Evolutionary conservation across 306 rosid genomes (phyloP).

Genomic region (Astragalus membranaceus): DNA sequence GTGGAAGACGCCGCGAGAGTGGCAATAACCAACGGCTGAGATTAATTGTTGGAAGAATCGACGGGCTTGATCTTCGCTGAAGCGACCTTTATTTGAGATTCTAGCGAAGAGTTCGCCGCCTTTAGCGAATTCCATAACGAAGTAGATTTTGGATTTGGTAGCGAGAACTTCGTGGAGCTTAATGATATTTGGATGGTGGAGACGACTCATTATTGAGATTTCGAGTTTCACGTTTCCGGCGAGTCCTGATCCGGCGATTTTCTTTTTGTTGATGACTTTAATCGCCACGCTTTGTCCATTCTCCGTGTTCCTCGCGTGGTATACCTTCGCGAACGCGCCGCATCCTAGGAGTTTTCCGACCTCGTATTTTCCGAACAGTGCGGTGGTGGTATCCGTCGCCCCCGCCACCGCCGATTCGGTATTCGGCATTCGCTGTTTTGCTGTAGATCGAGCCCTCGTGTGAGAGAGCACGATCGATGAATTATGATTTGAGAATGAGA

Average conservation of each 20-base stretch:
- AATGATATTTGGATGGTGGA: constrained; percentile 56
- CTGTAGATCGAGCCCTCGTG: neutral
- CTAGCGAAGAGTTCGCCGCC: constrained; percentile 63
- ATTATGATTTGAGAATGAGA: no score
- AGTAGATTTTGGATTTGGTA: constrained; percentile 59
- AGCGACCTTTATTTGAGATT: constrained; percentile 42
- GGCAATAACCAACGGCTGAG: constrained; percentile 73
- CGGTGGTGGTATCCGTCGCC: neutral
- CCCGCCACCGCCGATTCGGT: neutral
- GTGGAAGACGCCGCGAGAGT: constrained; percentile 58
- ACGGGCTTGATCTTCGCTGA: constrained; percentile 46
- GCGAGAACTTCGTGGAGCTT: constrained; percentile 64
- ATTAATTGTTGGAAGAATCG: constrained; percentile 50
- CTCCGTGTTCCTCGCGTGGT: constrained; percentile 45
- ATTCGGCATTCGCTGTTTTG: neutral
- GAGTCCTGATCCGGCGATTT: constrained; percentile 19
- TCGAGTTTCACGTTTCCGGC: constrained; percentile 57
- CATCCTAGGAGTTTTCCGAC: constrained; percentile 60
- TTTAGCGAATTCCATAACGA: constrained; percentile 54
- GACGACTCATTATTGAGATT: constrained; percentile 54
- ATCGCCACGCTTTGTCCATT: constrained; percentile 57
- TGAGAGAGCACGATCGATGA: neutral
- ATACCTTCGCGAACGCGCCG: constrained; percentile 78
- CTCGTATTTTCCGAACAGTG: constrained; percentile 61
- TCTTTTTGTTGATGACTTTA: constrained; percentile 64